Conservation (phyloP, 768 basidiomycete species). For the Kwoniella botswanensis region DNA sequence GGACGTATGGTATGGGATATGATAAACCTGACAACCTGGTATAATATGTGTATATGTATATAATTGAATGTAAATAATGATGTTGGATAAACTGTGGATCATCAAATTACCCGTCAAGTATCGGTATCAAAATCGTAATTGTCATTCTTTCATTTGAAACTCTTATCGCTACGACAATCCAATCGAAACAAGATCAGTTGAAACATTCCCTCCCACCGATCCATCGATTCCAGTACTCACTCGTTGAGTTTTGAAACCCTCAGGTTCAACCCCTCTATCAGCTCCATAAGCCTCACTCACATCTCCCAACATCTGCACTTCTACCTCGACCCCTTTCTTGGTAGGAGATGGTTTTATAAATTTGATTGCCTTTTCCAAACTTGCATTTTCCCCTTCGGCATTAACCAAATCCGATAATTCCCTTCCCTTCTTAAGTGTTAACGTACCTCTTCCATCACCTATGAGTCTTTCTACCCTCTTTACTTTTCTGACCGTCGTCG, state of each 20-base stretch:
- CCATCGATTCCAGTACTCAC: constrained; percentile 1
- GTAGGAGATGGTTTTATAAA: not conserved
- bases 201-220: not conserved
- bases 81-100: too few species aligned
- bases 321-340: not conserved
- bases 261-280: constrained; percentile 36
- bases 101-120: too few species aligned
- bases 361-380: not conserved
- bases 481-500: not conserved
- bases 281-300: constrained; percentile 56
- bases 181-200: not conserved
- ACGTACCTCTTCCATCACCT: constrained; percentile 39
- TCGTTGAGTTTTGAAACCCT: constrained; percentile 41
- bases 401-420: constrained; percentile 26
- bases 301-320: constrained; percentile 39
- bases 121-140: too few species aligned
- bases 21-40: too few species aligned
- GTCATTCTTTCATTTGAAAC: too few species aligned
- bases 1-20: too few species aligned
- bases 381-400: constrained; percentile 1
- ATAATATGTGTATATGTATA: not conserved
- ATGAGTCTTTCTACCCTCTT: constrained; percentile 18
- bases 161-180: not conserved
- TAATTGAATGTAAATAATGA: too few species aligned
- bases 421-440: constrained; percentile 45